phyloP scores from a whole-genome alignment of 2,329 filamentous ascomycete species.

The Pestalotiopsis sp. region DNA sequence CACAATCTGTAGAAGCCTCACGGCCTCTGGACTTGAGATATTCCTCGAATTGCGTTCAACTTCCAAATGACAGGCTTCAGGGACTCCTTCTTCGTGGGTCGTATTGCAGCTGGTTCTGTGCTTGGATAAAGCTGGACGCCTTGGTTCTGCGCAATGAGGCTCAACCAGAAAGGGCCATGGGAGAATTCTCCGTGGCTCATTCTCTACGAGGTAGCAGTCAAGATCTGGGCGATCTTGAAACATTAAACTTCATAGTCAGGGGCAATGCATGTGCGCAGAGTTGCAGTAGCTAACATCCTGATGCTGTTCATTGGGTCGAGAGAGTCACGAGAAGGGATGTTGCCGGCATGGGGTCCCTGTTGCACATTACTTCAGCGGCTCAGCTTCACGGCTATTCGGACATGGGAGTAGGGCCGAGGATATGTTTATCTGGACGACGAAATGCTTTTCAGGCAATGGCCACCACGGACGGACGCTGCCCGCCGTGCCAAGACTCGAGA shows the following conservation, averaged over 20 bases:
- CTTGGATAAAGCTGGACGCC: not conserved
- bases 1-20: not conserved
- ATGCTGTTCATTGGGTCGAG: not conserved
- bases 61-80: not conserved
- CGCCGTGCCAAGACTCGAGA: slow-evolving; percentile 2
- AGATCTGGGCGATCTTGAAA: not conserved
- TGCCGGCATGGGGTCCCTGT: not conserved
- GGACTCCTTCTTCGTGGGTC: not conserved
- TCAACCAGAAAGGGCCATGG: not conserved
- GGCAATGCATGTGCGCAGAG: not conserved
- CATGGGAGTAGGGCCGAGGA: not conserved
- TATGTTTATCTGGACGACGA: not conserved
- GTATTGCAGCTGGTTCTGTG: not conserved
- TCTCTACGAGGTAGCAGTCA: not conserved
- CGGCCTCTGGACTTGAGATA: slow-evolving; percentile 2
- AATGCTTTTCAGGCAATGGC: not conserved
- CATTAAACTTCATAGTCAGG: not conserved
- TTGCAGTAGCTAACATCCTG: not conserved
- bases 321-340: not conserved
- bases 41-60: slow-evolving; percentile 10
- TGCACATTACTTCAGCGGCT: not conserved
- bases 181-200: slow-evolving; percentile 7
- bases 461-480: not conserved
- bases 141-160: slow-evolving; percentile 1
- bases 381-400: not conserved